phyloP scores from a whole-genome alignment of 148 eudicot species.

The Rheum nobile region DNA sequence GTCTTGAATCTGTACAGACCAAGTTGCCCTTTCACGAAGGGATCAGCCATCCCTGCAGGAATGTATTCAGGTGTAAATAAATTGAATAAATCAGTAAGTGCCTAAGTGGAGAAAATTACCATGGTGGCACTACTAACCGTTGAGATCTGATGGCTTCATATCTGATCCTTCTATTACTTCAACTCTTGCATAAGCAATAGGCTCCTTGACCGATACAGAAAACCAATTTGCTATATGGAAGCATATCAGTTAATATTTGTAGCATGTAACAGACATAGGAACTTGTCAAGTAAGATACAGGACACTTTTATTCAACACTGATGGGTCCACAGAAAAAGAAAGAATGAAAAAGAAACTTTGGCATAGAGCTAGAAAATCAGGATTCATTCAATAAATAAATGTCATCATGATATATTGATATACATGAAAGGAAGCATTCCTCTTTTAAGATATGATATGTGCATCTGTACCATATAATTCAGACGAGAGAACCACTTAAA shows the following conservation, averaged over 20 bases:
- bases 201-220: conserved; percentile 73
- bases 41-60: conserved; percentile 48
- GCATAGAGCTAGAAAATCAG: background rate
- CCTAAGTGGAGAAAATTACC: background rate
- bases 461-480: background rate
- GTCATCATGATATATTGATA: background rate
- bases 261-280: conserved; percentile 76
- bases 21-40: conserved; percentile 77
- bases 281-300: background rate
- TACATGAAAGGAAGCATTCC: no score
- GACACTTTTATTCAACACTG: background rate
- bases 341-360: background rate
- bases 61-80: background rate
- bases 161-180: conserved; percentile 81
- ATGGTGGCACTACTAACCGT: conserved; percentile 26
- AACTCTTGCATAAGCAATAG: conserved; percentile 60
- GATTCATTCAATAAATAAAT: background rate
- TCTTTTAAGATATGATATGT: background rate
- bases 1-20: conserved; percentile 71
- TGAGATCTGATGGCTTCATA: conserved; percentile 73
- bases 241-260: conserved; percentile 53
- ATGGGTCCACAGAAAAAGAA: background rate
- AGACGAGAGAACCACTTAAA: background rate
- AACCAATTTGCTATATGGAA: conserved; percentile 66
- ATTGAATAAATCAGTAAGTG: background rate